These are phyloP conservation scores for Colletotrichum kahawae DNA, from an alignment of 2,329 filamentous ascomycete species.

Conservation along the genomic window DNA sequence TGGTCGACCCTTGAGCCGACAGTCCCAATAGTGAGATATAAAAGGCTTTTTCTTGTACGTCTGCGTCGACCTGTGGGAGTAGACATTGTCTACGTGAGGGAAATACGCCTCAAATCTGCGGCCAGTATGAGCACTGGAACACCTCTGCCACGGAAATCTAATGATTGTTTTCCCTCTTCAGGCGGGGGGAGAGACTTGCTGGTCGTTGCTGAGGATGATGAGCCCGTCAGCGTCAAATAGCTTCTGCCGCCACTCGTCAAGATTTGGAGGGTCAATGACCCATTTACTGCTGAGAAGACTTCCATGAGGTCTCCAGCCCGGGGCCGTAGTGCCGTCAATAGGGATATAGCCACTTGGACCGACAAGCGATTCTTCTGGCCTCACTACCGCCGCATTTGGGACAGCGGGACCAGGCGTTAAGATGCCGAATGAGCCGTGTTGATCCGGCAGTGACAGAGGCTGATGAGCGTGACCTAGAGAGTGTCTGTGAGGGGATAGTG, in stretches of 20 bases:
- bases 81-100: conserved; percentile 83
- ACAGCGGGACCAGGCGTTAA: conserved; percentile 39
- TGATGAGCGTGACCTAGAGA: not conserved
- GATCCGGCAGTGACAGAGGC: conserved; percentile 24
- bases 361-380: conserved; percentile 44
- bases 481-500: not conserved
- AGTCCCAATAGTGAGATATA: conserved; percentile 85
- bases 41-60: conserved; percentile 83
- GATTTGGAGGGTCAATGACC: conserved; percentile 69
- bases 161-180: not conserved
- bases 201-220: conserved; percentile 74
- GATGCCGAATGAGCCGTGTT: conserved; percentile 51
- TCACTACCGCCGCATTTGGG: conserved; percentile 33
- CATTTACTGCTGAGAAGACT: conserved; percentile 59
- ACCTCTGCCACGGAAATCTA: not conserved
- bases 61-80: conserved; percentile 83
- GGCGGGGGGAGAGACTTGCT: conserved; percentile 53
- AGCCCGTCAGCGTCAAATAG: conserved; percentile 78
- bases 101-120: conserved; percentile 79
- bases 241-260: conserved; percentile 72
- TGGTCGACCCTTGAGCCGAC: conserved; percentile 78
- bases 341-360: conserved; percentile 18
- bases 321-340: conserved; percentile 10
- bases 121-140: conserved; percentile 14
- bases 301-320: conserved; percentile 44